Evolutionary conservation across 805 yeast species (phyloP), one percentile per base, ranked within the genome.

Genomic region (Zygoascus flipseniorum): DNA sequence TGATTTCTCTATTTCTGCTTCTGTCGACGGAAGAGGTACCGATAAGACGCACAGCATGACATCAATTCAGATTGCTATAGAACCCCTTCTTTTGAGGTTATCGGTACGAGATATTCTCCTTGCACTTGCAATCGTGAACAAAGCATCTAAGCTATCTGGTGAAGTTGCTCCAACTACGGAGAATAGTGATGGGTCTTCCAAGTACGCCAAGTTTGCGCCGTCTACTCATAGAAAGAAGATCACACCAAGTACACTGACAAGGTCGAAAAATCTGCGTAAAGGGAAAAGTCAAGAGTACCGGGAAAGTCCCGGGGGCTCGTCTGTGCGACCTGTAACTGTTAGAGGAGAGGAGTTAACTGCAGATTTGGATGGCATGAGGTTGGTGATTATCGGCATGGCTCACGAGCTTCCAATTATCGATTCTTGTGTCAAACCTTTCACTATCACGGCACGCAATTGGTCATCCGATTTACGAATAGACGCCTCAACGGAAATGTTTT

Each of bases 331-430:
- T 19, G 28, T 43, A 5, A 63, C 84, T 2, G 71, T 88, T 9
- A 79, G 79, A 56, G 88, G 85, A 1, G 97, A 90, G 66, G 81
- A 79, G 47, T 68, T 89, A 49, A 73, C 69, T 47, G 84, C 84
- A 0, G 79, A 79, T 47, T 67, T 89, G 55, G 89, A 85, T 13
- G 97, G 97, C 0, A 64, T 86, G 58, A 76, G 97, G 60, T 69
- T 89, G 52, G 95, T 90, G 2, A 69, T 90, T 52, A 86, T 90
- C 60, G 97, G 97, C 63, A 93, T 86, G 69, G 85, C 89, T 50
- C 93, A 89, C 65, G 97, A 90, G 66, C 74, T 90, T 57, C 97
- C 97, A 0, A 84, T 89, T 26, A 60, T 90, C 18, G 97, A 90
- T 68, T 73, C 87, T 78, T 79, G 79, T 55, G 74, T 88, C 11